These are phyloP conservation scores for Colletotrichum tamarilloi DNA, from an alignment of 2,329 filamentous ascomycete genomes.

Conservation along the genomic window DNA sequence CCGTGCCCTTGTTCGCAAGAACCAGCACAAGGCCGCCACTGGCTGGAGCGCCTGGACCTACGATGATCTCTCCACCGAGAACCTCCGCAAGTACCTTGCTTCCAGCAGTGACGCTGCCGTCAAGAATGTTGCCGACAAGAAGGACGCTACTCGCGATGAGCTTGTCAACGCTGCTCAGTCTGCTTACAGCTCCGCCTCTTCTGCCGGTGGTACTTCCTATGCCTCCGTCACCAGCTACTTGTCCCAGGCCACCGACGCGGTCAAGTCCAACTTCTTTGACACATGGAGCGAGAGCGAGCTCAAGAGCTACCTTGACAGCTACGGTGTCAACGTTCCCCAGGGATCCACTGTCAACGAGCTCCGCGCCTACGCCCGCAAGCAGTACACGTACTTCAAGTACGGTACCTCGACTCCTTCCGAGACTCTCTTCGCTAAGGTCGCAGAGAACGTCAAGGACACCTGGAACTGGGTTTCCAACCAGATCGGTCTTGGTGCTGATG, in stretches of 20 bases:
- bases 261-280: conserved; percentile 75
- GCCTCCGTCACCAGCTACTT: conserved; percentile 80
- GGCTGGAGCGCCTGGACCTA: conserved; percentile 82
- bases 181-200: conserved; percentile 69
- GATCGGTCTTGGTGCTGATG: conserved; percentile 59
- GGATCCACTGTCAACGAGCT: conserved; percentile 77
- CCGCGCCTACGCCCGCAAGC: conserved; percentile 76
- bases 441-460: conserved; percentile 57
- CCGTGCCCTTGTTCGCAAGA: conserved; percentile 77
- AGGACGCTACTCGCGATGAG: conserved; percentile 77
- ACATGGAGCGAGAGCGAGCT: conserved; percentile 80
- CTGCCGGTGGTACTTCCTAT: conserved; percentile 65
- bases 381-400: conserved; percentile 81
- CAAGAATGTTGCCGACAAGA: conserved; percentile 70
- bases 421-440: conserved; percentile 74
- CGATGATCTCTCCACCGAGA: conserved; percentile 79
- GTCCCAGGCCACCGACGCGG: conserved; percentile 71
- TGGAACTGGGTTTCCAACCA: conserved; percentile 65
- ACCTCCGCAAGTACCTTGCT: conserved; percentile 69
- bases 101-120: conserved; percentile 65
- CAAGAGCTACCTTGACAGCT: conserved; percentile 83
- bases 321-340: conserved; percentile 76
- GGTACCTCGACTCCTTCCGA: conserved; percentile 74
- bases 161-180: conserved; percentile 73
- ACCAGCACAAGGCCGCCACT: conserved; percentile 75